Conservation (phyloP, 202 grass and related monocot species). For the Elaeis oleifera region DNA sequence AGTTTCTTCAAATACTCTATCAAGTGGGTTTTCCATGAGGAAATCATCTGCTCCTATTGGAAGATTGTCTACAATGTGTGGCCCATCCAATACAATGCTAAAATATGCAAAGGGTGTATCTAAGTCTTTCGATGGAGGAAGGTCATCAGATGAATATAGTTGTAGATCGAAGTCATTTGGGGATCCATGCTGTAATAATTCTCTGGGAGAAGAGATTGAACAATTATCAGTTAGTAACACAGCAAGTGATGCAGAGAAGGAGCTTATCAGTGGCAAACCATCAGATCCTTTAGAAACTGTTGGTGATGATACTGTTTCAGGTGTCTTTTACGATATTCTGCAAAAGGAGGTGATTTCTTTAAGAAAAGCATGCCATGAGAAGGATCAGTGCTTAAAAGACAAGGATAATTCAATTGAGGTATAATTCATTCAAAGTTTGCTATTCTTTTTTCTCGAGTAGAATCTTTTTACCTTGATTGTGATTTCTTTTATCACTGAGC, state of each 20-base stretch:
- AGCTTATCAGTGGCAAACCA: neutral
- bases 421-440: neutral
- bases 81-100: conserved; percentile 1
- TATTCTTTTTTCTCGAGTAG: neutral
- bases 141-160: conserved; percentile 1
- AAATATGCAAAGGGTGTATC: conserved; percentile 12
- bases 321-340: conserved; percentile 19
- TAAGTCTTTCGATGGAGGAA: conserved; percentile 5
- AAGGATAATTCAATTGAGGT: conserved; percentile 21
- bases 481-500: neutral
- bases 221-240: conserved; percentile 1
- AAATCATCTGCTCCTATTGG: conserved; percentile 19
- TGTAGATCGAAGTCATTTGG: conserved; percentile 9
- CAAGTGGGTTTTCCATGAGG: neutral
- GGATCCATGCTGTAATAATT: neutral
- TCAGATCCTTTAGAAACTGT: neutral
- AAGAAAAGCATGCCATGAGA: conserved; percentile 19
- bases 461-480: neutral
- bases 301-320: conserved; percentile 17
- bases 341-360: conserved; percentile 17
- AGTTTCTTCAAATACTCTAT: conserved; percentile 2
- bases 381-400: conserved; percentile 14
- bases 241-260: neutral
- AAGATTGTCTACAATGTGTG: conserved; percentile 6
- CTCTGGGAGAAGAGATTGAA: conserved; percentile 11